Percentiles rank a stretch among this genome's conserved stretches.
These are phyloP conservation scores for Syzygium malaccense DNA, from an alignment of 441 rosid species.

Conservation along the genomic window DNA sequence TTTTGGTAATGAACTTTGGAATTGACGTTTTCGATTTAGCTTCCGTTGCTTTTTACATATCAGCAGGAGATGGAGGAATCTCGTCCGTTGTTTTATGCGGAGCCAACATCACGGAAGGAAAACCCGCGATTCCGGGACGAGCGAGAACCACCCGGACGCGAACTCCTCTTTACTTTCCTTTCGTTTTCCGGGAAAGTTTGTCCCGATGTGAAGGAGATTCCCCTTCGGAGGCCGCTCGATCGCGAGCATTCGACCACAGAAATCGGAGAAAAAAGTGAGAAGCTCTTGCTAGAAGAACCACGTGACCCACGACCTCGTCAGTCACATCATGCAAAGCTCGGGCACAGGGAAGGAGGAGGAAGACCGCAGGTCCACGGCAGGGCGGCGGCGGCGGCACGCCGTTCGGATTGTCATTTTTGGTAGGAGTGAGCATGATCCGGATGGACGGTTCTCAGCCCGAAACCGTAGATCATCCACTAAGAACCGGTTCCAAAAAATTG, in stretches of 20 bases:
- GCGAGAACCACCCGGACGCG: neutral
- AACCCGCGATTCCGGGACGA: neutral
- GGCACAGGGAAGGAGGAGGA: neutral
- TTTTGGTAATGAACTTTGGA: neutral
- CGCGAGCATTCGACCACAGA: neutral
- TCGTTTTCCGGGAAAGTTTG: neutral
- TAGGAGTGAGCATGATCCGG: too few relatives aligned
- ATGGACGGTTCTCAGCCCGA: too few relatives aligned
- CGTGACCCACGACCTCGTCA: neutral
- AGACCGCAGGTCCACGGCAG: neutral
- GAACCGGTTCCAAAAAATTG: too few relatives aligned
- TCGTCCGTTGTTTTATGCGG: neutral
- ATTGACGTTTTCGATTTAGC: neutral
- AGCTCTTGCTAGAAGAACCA: neutral
- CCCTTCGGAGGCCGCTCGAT: neutral
- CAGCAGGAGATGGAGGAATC: neutral
- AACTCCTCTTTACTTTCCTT: neutral
- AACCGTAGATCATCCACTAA: too few relatives aligned
- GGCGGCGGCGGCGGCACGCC: neutral
- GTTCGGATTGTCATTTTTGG: rapidly evolving
- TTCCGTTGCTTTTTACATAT: neutral
- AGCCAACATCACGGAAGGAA: neutral
- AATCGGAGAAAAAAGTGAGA: neutral
- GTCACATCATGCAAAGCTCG: neutral
- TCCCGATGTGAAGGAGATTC: neutral